phyloP scores from a whole-genome alignment of 345 rosid species.

The Eucalyptus regnans region DNA sequence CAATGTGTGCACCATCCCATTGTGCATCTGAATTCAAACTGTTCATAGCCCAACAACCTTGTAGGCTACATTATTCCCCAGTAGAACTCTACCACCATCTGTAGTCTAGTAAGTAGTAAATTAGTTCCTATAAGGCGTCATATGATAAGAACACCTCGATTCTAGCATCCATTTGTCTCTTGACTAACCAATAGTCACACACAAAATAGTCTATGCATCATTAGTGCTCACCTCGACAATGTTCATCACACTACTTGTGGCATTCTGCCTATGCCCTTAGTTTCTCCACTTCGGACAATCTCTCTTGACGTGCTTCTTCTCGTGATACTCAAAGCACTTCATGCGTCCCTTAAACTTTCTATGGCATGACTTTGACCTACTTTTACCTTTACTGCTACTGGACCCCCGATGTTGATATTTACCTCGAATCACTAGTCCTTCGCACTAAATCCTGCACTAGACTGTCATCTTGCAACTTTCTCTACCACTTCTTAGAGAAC shows the following conservation, averaged over 20 bases:
- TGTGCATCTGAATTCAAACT: rapidly evolving
- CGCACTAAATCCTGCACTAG: neutral
- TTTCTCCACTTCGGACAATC: neutral
- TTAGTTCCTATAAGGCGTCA: too few species aligned
- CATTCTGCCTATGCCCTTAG: rapidly evolving
- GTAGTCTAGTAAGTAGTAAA: too few species aligned
- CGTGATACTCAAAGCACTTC: neutral
- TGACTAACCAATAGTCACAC: rapidly evolving
- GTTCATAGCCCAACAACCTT: neutral
- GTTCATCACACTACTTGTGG: neutral
- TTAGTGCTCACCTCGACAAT: rapidly evolving
- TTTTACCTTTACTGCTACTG: rapidly evolving
- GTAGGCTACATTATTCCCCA: neutral
- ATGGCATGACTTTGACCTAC: rapidly evolving
- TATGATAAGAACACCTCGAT: neutral
- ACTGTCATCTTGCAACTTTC: neutral
- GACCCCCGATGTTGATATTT: neutral
- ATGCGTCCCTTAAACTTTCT: neutral
- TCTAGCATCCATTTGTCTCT: neutral
- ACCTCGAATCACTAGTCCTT: neutral
- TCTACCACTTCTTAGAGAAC: neutral
- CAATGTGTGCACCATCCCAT: rapidly evolving
- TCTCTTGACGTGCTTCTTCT: rapidly evolving
- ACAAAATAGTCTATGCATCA: neutral
- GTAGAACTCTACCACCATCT: rapidly evolving